phyloP scores from a whole-genome alignment of 2,329 filamentous ascomycete species.

The Aspergillus vadensis region DNA sequence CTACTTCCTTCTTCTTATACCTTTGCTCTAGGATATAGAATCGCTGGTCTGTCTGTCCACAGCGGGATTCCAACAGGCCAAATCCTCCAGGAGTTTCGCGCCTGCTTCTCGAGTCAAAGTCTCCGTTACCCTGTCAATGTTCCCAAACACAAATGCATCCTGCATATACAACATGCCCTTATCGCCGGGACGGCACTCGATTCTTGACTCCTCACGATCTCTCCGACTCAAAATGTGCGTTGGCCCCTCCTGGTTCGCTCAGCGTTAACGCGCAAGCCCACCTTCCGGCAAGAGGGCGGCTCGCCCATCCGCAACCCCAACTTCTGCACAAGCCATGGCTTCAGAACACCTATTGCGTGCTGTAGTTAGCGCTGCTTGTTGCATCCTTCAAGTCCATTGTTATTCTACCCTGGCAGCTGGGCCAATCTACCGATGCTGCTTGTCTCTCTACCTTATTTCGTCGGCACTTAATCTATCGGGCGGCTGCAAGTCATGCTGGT shows the following conservation, averaged over 20 bases:
- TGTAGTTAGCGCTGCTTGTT: constrained; percentile 9
- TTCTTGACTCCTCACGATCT: constrained; percentile 9
- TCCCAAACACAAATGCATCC: not conserved
- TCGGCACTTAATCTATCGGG: constrained; percentile 5
- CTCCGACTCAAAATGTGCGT: not conserved
- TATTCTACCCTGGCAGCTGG: constrained; percentile 14
- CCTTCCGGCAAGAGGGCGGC: constrained; percentile 19
- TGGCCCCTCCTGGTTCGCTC: constrained; percentile 20
- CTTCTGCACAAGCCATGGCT: constrained; percentile 1
- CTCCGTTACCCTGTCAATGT: not conserved
- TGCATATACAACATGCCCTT: not conserved
- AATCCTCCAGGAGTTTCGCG: not conserved
- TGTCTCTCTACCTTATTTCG: constrained; percentile 7
- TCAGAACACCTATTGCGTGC: not conserved
- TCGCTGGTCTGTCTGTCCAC: not conserved
- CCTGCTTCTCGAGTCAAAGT: not conserved
- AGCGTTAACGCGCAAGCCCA: constrained; percentile 21
- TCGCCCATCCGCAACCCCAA: constrained; percentile 14
- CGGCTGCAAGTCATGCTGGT: constrained; percentile 13
- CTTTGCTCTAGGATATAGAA: not conserved
- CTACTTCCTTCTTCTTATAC: constrained; percentile 2
- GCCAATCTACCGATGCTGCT: constrained; percentile 11
- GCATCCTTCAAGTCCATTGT: constrained; percentile 15
- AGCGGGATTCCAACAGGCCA: not conserved
- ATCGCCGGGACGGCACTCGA: constrained; percentile 6